Evolutionary conservation across 108 stramenopile genomes (phyloP).

Genomic region (Skeletonema costatum): DNA sequence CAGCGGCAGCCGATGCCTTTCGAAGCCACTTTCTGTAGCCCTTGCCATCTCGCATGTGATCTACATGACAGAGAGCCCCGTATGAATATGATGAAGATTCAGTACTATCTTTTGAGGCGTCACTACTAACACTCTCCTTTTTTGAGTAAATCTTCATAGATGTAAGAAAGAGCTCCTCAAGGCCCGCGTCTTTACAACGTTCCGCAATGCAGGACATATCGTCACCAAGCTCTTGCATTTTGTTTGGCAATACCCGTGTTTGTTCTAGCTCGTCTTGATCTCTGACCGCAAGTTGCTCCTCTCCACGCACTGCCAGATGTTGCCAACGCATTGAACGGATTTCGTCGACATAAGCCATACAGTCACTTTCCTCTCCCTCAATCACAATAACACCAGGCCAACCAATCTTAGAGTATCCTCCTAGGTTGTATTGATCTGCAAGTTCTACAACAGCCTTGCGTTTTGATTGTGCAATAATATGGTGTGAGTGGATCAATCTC

Average conservation of each 20-base stretch:
- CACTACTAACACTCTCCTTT: conserved; percentile 7
- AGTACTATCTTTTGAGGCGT: background rate
- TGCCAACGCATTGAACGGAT: conserved; percentile 77
- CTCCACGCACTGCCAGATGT: conserved; percentile 74
- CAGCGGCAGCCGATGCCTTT: conserved; percentile 43
- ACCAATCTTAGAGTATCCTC: conserved; percentile 81
- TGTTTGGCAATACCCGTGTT: conserved; percentile 15
- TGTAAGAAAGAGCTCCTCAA: conserved; percentile 70
- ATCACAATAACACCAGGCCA: conserved; percentile 84
- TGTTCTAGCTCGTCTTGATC: conserved; percentile 12
- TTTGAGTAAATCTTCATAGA: conserved; percentile 69
- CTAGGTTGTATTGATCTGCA: conserved; percentile 58
- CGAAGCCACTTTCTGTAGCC: conserved; percentile 74
- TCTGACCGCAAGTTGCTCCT: conserved; percentile 49
- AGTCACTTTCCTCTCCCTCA: conserved; percentile 70
- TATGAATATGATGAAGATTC: conserved; percentile 12
- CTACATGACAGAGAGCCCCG: conserved; percentile 70
- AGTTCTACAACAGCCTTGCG: conserved; percentile 62
- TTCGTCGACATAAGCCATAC: conserved; percentile 60
- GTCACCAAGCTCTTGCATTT: conserved; percentile 53
- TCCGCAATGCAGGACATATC: conserved; percentile 70
- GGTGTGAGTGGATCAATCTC: conserved; percentile 81
- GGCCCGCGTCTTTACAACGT: conserved; percentile 62
- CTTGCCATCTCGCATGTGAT: conserved; percentile 83
- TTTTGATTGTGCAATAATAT: conserved; percentile 84